A percentile compares a stretch with the other conserved stretches of the same genome.
Evolutionary conservation across 2,329 filamentous ascomycete genomes (phyloP).

Genomic region (Talaromyces rugulosus): DNA sequence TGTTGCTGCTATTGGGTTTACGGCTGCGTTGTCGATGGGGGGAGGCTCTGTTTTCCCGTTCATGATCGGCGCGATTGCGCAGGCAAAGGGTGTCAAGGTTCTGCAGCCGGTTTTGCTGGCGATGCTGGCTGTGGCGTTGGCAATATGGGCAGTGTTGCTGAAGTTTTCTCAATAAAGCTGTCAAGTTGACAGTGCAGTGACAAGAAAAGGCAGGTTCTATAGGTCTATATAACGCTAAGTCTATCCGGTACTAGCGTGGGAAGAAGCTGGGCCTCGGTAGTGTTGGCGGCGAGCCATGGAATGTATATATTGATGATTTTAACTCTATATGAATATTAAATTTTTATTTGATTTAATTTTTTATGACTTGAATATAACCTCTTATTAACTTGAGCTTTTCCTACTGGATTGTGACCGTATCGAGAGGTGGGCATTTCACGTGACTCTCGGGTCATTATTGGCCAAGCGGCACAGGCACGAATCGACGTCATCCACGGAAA

Average conservation of each 20-base stretch:
- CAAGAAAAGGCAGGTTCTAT: too few species aligned
- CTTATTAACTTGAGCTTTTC: background rate
- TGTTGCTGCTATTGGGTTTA: slow-evolving; percentile 68
- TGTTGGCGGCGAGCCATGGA: background rate
- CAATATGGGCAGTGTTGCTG: background rate
- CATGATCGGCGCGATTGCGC: slow-evolving; percentile 64
- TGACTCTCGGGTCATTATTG: background rate
- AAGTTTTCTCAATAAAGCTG: background rate
- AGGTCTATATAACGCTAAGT: background rate
- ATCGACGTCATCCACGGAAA: slow-evolving; percentile 5
- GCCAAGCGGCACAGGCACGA: background rate
- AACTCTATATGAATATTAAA: too few species aligned
- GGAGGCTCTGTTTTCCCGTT: slow-evolving; percentile 65
- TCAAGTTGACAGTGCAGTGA: background rate
- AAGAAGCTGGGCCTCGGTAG: background rate
- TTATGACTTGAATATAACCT: background rate
- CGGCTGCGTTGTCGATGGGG: slow-evolving; percentile 65
- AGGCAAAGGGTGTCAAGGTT: slow-evolving; percentile 52
- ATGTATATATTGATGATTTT: background rate
- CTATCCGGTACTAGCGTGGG: background rate
- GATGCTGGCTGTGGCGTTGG: slow-evolving; percentile 30
- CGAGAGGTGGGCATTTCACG: background rate
- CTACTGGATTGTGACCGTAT: background rate
- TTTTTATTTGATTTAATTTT: background rate
- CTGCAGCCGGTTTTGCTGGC: slow-evolving; percentile 55